Conservation (phyloP, 2,329 filamentous ascomycete genomes). For the Phaeosphaeriaceae sp. region DNA sequence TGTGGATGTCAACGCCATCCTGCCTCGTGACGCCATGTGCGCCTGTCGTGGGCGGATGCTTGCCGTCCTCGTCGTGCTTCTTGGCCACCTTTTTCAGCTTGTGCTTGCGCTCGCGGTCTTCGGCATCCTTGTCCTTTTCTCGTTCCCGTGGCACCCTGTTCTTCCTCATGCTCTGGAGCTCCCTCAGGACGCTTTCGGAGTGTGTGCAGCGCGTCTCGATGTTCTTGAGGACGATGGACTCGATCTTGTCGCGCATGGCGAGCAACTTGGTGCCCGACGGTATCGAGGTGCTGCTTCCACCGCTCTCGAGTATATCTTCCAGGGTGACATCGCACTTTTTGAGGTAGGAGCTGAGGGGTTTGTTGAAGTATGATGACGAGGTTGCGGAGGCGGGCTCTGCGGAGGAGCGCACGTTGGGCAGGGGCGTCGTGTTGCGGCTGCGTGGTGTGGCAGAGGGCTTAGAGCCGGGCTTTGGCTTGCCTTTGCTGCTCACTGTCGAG, state of each 20-base stretch:
- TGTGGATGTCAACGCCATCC: constrained; percentile 67
- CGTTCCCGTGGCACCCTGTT: constrained; percentile 63
- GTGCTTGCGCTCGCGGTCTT: constrained; percentile 54
- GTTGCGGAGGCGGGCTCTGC: constrained; percentile 40
- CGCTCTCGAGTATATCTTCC: constrained; percentile 73
- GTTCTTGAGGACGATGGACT: constrained; percentile 57
- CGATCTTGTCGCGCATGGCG: constrained; percentile 70
- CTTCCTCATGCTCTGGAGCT: constrained; percentile 71
- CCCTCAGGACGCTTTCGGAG: constrained; percentile 76
- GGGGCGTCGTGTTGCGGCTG: constrained; percentile 81
- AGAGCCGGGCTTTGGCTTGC: constrained; percentile 60
- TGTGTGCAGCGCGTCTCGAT: constrained; percentile 63
- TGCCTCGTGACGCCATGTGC: constrained; percentile 69
- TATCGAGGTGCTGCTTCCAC: constrained; percentile 58
- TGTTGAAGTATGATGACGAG: constrained; percentile 69
- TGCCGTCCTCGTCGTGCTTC: constrained; percentile 74
- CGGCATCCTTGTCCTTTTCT: constrained; percentile 56
- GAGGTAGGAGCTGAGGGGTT: constrained; percentile 61
- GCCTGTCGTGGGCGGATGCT: constrained; percentile 65
- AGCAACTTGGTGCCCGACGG: constrained; percentile 70
- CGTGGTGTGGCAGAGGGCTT: constrained; percentile 48
- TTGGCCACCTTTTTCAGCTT: constrained; percentile 71
- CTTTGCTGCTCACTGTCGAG: constrained; percentile 45
- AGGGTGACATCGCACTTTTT: constrained; percentile 66
- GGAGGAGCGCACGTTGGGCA: constrained; percentile 61